These are phyloP conservation scores for Gossypium australe DNA, from an alignment of 345 rosid genomes.

Conservation along the genomic window DNA sequence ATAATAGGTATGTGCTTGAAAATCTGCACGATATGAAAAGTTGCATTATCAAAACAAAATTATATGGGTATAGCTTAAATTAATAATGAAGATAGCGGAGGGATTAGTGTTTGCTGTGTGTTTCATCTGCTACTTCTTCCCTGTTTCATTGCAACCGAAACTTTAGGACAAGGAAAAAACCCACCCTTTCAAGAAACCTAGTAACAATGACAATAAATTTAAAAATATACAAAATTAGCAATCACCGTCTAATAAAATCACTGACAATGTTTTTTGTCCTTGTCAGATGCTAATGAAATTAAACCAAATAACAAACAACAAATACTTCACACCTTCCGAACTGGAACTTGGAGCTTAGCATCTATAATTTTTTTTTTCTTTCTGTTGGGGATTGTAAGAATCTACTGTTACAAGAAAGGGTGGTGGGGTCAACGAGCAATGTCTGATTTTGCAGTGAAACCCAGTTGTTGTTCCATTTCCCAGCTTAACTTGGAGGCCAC, in stretches of 20 bases:
- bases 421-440: constrained; percentile 42
- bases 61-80: background rate
- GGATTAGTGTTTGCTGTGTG: too few species aligned
- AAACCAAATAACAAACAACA: background rate
- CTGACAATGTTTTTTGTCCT: background rate
- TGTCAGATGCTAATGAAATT: background rate
- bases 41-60: too few species aligned
- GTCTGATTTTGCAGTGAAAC: constrained; percentile 45
- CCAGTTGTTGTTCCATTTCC: constrained; percentile 66
- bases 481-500: constrained; percentile 51
- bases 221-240: background rate
- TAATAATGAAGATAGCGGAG: background rate
- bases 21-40: too few species aligned
- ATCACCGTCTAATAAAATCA: background rate
- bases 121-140: background rate
- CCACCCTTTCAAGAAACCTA: background rate
- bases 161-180: background rate
- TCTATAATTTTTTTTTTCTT: constrained; percentile 6
- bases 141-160: background rate
- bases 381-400: constrained; percentile 14
- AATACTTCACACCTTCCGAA: constrained; percentile 11
- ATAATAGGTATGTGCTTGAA: too few species aligned
- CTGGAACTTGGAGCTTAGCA: constrained; percentile 15
- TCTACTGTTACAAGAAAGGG: constrained; percentile 17
- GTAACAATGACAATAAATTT: background rate